phyloP scores from a whole-genome alignment of 2,329 filamentous ascomycete species.

The Bimuria novae-zelandiae region DNA sequence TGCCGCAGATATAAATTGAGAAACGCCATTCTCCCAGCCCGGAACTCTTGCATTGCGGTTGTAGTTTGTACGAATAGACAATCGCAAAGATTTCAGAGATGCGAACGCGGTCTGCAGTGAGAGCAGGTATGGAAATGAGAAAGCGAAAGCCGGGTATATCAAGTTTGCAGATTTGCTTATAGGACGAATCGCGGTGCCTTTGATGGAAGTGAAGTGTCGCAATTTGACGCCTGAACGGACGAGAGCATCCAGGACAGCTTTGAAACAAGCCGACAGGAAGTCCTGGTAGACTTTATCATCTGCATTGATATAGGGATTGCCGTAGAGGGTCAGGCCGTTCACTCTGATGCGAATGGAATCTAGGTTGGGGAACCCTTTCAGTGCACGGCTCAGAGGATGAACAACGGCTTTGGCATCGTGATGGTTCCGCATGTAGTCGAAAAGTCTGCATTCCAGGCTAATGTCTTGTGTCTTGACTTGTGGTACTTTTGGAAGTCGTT shows the following conservation, averaged over 20 bases:
- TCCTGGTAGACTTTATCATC: conserved; percentile 8
- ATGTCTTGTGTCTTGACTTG: conserved; percentile 23
- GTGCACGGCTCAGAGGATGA: conserved; percentile 23
- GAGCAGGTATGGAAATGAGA: conserved; percentile 14
- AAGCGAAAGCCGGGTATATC: conserved; percentile 20
- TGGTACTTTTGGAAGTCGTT: conserved; percentile 28
- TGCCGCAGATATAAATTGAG: conserved; percentile 25
- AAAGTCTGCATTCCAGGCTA: conserved; percentile 25
- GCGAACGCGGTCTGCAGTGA: conserved; percentile 20
- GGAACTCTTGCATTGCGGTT: conserved; percentile 16
- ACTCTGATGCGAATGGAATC: conserved; percentile 24
- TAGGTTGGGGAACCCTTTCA: conserved; percentile 24
- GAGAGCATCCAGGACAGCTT: conserved; percentile 28
- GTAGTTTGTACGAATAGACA: conserved; percentile 24
- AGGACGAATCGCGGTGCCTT: conserved; percentile 11
- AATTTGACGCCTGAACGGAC: conserved; percentile 23
- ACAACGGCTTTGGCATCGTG: conserved; percentile 22
- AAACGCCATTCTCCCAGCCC: conserved; percentile 29
- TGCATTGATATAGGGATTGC: not conserved
- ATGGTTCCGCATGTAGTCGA: conserved; percentile 23
- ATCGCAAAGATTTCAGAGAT: conserved; percentile 19
- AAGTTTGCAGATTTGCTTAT: conserved; percentile 21
- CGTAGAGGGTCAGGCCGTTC: not conserved
- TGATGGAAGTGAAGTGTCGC: conserved; percentile 27
- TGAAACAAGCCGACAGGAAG: conserved; percentile 21